Percentiles rank a stretch among this genome's conserved stretches.
Evolutionary conservation across 345 rosid genomes (phyloP).

Genomic region (Corchorus olitorius): DNA sequence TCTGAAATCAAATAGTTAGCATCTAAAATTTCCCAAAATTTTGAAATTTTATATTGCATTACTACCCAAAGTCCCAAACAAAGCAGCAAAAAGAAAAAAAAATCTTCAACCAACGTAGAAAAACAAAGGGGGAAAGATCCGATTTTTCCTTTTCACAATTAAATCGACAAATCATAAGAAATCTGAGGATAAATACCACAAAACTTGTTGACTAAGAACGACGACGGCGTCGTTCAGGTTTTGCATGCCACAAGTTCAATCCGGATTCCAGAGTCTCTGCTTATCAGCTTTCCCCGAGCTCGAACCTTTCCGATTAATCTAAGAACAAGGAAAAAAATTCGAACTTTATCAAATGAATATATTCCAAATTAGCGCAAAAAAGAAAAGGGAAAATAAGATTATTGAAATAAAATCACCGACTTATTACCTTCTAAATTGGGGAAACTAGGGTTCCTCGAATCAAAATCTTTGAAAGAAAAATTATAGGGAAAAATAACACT

Average conservation of each 20-base stretch:
- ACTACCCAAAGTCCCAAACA: background rate
- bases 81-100: background rate
- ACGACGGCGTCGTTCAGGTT: background rate
- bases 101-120: background rate
- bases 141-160: background rate
- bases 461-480: background rate
- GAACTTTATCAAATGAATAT: background rate
- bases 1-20: constrained; percentile 1
- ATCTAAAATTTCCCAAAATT: background rate
- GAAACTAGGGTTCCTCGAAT: constrained; percentile 16
- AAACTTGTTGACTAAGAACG: constrained; percentile 7
- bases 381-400: background rate
- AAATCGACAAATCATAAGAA: background rate
- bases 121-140: background rate
- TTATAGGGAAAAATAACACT: background rate
- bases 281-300: background rate
- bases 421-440: constrained; percentile 13
- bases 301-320: constrained; percentile 1
- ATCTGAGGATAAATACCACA: background rate
- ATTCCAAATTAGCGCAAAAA: background rate
- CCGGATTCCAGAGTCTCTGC: constrained; percentile 1
- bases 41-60: constrained; percentile 8
- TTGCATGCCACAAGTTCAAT: constrained; percentile 8
- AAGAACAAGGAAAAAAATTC: background rate
- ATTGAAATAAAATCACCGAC: background rate